These are phyloP conservation scores for Rusavskia elegans DNA, from an alignment of 495 filamentous ascomycete genomes.

Conservation along the genomic window DNA sequence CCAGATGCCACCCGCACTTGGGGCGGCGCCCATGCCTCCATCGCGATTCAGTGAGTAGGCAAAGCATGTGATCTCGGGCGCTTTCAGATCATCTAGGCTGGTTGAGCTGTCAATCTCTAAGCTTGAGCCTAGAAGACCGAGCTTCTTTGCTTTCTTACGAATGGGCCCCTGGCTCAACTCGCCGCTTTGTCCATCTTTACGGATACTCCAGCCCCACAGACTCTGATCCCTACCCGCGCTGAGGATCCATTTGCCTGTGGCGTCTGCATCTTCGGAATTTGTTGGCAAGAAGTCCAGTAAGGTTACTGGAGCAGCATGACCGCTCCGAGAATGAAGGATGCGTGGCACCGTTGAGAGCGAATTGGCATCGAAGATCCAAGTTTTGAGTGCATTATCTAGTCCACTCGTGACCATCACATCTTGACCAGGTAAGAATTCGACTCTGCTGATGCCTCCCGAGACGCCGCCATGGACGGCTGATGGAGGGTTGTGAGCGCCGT, in stretches of 20 bases:
- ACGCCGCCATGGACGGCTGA: constrained; percentile 39
- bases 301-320: constrained; percentile 74
- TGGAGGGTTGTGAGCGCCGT: constrained; percentile 69
- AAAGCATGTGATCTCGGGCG: constrained; percentile 76
- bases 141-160: constrained; percentile 69
- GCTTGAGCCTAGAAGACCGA: constrained; percentile 38
- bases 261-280: constrained; percentile 76
- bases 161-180: constrained; percentile 83
- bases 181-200: constrained; percentile 83
- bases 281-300: constrained; percentile 67
- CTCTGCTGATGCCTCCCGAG: constrained; percentile 46
- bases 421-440: constrained; percentile 86
- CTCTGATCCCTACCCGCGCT: constrained; percentile 77
- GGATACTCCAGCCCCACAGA: constrained; percentile 88
- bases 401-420: constrained; percentile 80
- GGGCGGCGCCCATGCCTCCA: constrained; percentile 70
- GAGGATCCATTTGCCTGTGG: constrained; percentile 82
- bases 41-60: constrained; percentile 84
- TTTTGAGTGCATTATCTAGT: constrained; percentile 82
- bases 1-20: constrained; percentile 58
- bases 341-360: constrained; percentile 74
- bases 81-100: constrained; percentile 61
- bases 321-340: constrained; percentile 66
- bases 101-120: constrained; percentile 28
- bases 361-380: constrained; percentile 85